Conservation (phyloP, 352 stramenopile species). For the Globisporangium cederbergense region DNA sequence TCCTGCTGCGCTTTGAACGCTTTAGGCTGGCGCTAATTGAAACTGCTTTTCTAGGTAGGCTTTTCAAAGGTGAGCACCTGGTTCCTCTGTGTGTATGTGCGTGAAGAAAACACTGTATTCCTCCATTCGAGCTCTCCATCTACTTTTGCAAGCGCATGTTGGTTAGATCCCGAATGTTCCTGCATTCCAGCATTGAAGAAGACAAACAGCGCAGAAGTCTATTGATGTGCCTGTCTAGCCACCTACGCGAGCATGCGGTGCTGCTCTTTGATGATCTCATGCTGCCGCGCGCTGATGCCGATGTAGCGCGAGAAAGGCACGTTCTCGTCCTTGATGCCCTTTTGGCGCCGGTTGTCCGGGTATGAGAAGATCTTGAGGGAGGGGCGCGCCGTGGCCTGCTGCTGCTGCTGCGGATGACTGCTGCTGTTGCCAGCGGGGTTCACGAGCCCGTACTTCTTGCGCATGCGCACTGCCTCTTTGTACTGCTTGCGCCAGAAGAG, state of each 20-base stretch:
- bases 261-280: constrained; percentile 76
- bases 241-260: constrained; percentile 63
- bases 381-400: constrained; percentile 17
- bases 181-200: neutral
- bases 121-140: neutral
- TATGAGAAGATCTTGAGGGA: constrained; percentile 76
- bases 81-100: neutral
- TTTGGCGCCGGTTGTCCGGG: constrained; percentile 29
- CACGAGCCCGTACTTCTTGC: constrained; percentile 31
- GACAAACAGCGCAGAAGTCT: neutral
- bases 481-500: constrained; percentile 56
- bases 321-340: constrained; percentile 51
- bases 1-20: neutral
- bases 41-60: neutral
- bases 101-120: neutral
- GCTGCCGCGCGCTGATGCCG: constrained; percentile 66
- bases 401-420: neutral
- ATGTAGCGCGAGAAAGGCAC: constrained; percentile 70
- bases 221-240: neutral
- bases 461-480: constrained; percentile 49
- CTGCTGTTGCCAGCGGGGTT: neutral
- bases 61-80: neutral
- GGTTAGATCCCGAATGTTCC: neutral
- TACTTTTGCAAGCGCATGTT: neutral
- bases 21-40: neutral